Evolutionary conservation across 2,329 filamentous ascomycete genomes (phyloP).

Genomic region (Diaporthe sp.): DNA sequence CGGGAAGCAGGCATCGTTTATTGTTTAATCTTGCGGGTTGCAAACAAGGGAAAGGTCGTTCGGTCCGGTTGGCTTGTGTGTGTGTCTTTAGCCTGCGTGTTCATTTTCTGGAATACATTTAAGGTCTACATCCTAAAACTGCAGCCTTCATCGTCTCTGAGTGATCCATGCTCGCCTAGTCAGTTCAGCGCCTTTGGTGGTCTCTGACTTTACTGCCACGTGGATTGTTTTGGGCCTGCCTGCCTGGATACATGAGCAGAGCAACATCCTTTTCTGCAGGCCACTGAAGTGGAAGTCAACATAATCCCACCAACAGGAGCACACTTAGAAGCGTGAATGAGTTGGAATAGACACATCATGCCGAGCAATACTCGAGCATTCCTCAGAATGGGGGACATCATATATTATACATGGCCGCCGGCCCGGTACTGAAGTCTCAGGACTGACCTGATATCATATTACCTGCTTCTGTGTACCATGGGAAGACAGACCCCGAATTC

Average conservation of each 20-base stretch:
- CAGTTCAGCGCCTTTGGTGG: background rate
- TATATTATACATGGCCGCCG: too few relatives aligned
- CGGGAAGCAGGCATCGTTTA: slow-evolving; percentile 36
- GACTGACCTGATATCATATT: background rate
- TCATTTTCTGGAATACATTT: slow-evolving; percentile 39
- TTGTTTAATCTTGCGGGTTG: slow-evolving; percentile 36
- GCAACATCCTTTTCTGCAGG: background rate
- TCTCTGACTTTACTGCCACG: background rate
- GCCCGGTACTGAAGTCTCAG: background rate
- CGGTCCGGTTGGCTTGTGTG: background rate
- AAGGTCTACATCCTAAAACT: slow-evolving; percentile 30
- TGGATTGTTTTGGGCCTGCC: background rate
- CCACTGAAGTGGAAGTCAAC: background rate
- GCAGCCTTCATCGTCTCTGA: background rate
- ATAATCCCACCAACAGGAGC: background rate
- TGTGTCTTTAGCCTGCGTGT: slow-evolving; percentile 23
- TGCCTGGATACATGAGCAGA: background rate
- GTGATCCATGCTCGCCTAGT: background rate
- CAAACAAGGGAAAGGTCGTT: slow-evolving; percentile 4
- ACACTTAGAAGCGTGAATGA: background rate
- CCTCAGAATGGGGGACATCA: background rate
- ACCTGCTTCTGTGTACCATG: background rate
- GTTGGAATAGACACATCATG: background rate
- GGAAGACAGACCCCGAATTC: background rate
- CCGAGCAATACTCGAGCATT: background rate